These are phyloP conservation scores for Kwoniella heveanensis DNA, from an alignment of 768 basidiomycete genomes.

Conservation along the genomic window DNA sequence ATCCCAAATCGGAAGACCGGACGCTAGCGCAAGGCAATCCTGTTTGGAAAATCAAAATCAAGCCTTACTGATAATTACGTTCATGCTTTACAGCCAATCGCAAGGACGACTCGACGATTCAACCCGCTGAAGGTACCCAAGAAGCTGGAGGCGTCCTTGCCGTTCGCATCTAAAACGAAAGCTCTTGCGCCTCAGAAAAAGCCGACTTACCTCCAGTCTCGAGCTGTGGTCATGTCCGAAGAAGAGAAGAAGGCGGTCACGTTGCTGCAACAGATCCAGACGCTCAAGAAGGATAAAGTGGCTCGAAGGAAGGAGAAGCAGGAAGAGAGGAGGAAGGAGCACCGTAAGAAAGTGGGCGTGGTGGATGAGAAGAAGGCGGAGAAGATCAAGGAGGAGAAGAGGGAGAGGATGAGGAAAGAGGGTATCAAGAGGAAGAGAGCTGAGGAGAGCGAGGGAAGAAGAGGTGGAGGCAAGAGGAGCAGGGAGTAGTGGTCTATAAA, in stretches of 20 bases:
- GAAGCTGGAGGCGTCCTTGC: conserved; percentile 85
- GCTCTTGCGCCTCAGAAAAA: conserved; percentile 71
- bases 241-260: conserved; percentile 92
- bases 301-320: conserved; percentile 79
- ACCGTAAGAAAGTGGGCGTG: conserved; percentile 73
- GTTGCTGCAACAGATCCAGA: conserved; percentile 88
- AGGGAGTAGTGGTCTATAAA: not conserved
- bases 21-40: too few relatives aligned
- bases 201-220: conserved; percentile 87
- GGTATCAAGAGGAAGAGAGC: conserved; percentile 52
- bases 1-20: too few relatives aligned
- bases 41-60: too few relatives aligned
- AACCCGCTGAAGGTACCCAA: conserved; percentile 84
- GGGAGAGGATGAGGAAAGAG: conserved; percentile 48
- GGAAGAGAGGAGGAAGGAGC: conserved; percentile 69
- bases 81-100: conserved; percentile 60
- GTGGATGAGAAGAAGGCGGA: conserved; percentile 54
- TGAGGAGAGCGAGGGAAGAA: conserved; percentile 39
- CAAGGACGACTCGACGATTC: conserved; percentile 79
- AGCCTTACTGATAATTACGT: too few relatives aligned
- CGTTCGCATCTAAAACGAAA: conserved; percentile 90
- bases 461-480: conserved; percentile 17
- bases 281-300: conserved; percentile 85
- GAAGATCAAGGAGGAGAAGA: conserved; percentile 54
- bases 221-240: conserved; percentile 91